These are phyloP conservation scores for Setaria italica DNA, from an alignment of 202 grass and related monocot genomes.

Conservation along the genomic window DNA sequence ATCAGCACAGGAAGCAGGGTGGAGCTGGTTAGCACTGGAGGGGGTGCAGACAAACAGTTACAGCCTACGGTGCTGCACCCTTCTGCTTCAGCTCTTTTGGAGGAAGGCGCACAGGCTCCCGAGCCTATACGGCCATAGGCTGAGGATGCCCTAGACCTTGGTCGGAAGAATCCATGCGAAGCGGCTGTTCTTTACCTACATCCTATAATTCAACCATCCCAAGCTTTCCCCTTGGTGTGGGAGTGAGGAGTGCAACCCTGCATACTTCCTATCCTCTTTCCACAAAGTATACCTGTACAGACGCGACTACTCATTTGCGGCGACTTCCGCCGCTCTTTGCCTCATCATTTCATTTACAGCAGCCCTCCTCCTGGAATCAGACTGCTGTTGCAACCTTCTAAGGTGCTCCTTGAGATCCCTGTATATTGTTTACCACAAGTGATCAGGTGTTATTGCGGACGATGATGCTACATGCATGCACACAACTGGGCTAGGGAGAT, in stretches of 20 bases:
- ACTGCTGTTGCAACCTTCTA: constrained; percentile 91
- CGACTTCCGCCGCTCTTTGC: constrained; percentile 91
- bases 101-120: constrained; percentile 30
- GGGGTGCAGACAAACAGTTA: constrained; percentile 42
- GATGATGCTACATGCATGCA: neutral
- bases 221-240: constrained; percentile 54
- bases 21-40: constrained; percentile 50
- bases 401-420: constrained; percentile 99
- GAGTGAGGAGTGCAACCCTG: constrained; percentile 40
- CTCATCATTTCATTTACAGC: constrained; percentile 99
- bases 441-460: constrained; percentile 35
- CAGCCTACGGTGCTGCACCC: constrained; percentile 51
- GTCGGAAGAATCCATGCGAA: constrained; percentile 44
- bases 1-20: constrained; percentile 41
- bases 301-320: constrained; percentile 66
- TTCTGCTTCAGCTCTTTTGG: constrained; percentile 38
- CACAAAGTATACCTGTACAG: constrained; percentile 63
- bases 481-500: neutral
- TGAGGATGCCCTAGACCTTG: constrained; percentile 34
- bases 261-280: constrained; percentile 65
- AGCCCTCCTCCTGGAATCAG: constrained; percentile 95
- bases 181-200: constrained; percentile 46
- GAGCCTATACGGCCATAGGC: constrained; percentile 36
- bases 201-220: constrained; percentile 56
- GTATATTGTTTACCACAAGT: constrained; percentile 44